Conservation (phyloP, 352 stramenopile species). For the Pythium graminicola region DNA sequence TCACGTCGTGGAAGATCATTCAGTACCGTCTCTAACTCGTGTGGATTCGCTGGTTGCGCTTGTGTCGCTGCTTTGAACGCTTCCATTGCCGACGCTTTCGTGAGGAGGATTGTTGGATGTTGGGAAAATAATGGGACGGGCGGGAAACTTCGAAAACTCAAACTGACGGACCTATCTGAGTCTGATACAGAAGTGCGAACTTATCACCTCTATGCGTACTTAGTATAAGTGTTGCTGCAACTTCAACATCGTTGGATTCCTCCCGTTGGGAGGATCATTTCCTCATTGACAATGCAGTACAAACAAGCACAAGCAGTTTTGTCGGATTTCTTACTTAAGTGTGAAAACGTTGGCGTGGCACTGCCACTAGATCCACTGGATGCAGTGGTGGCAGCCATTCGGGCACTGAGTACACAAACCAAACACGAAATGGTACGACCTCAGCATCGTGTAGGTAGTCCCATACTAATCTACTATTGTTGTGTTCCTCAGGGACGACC, state of each 20-base stretch:
- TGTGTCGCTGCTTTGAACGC: not conserved
- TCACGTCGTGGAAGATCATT: conserved; percentile 15
- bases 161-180: not conserved
- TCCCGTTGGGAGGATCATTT: not conserved
- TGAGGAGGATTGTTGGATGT: not conserved
- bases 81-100: not conserved
- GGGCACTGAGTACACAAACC: conserved; percentile 29
- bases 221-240: conserved; percentile 1
- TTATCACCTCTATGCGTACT: not conserved
- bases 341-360: conserved; percentile 39
- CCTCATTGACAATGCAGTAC: conserved; percentile 36
- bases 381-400: conserved; percentile 34
- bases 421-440: conserved; percentile 37
- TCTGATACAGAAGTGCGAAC: not conserved
- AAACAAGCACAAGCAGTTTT: conserved; percentile 44
- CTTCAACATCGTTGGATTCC: conserved; percentile 1
- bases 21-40: conserved; percentile 16
- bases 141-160: conserved; percentile 16
- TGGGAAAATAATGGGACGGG: not conserved
- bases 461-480: too few species aligned
- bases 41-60: conserved; percentile 6
- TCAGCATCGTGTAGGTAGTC: too few species aligned
- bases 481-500: conserved; percentile 21
- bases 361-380: conserved; percentile 45
- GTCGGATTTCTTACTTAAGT: conserved; percentile 61